A percentile compares a stretch with the other conserved stretches of the same genome.
phyloP scores from a whole-genome alignment of 768 basidiomycete genomes.

The Collybia nuda region DNA sequence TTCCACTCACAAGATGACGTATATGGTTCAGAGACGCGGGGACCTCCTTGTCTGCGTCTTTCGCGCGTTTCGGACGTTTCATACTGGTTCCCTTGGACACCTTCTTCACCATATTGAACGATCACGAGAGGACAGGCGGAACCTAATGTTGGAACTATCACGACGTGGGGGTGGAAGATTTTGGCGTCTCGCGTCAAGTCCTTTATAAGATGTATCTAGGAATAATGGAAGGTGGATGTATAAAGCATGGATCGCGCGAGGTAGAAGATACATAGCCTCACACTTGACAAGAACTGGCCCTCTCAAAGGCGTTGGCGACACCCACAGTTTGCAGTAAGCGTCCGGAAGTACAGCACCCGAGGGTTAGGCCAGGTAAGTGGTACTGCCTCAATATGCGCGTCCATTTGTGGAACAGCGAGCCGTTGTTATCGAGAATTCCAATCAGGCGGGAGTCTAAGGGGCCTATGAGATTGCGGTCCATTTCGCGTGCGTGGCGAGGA shows the following conservation, averaged over 20 bases:
- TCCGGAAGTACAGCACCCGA: too few relatives aligned
- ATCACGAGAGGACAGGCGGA: not conserved
- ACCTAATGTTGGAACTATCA: not conserved
- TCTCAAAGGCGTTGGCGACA: not conserved
- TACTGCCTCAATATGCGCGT: too few relatives aligned
- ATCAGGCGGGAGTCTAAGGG: too few relatives aligned
- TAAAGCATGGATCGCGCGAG: conserved; percentile 3
- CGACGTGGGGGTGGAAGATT: not conserved
- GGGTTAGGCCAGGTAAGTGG: too few relatives aligned
- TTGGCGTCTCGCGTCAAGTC: not conserved
- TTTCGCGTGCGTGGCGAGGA: too few relatives aligned
- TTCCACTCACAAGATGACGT: too few relatives aligned
- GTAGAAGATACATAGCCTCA: conserved; percentile 6
- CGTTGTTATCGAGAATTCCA: too few relatives aligned
- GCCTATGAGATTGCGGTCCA: too few relatives aligned
- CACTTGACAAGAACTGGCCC: not conserved
- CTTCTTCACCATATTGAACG: not conserved
- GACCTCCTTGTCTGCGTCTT: too few relatives aligned
- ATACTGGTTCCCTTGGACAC: not conserved
- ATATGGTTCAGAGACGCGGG: too few relatives aligned
- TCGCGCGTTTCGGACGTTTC: too few relatives aligned
- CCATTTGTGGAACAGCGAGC: too few relatives aligned
- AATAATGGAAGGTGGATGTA: not conserved
- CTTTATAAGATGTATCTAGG: not conserved
- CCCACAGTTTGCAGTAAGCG: not conserved